Evolutionary conservation across 2,329 filamentous ascomycete genomes (phyloP).

Genomic region (Penicillium italicum): DNA sequence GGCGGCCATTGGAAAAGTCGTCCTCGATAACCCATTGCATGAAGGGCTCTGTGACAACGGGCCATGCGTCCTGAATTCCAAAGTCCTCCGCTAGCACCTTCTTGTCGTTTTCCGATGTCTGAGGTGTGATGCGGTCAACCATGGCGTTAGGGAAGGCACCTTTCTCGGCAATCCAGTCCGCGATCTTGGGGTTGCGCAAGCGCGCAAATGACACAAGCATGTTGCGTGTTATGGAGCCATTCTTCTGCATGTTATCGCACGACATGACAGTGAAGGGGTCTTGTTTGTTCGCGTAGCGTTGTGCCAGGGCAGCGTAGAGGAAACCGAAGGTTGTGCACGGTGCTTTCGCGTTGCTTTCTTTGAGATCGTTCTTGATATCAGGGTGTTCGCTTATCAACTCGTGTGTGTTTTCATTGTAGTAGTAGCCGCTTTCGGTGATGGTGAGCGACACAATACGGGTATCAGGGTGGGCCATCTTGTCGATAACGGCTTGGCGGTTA

Average conservation of each 20-base stretch:
- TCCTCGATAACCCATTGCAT: constrained; percentile 57
- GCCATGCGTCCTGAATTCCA: constrained; percentile 51
- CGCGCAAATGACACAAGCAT: constrained; percentile 53
- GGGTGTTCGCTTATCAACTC: constrained; percentile 48
- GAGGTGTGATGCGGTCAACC: constrained; percentile 56
- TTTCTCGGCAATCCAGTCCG: constrained; percentile 49
- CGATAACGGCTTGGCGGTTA: constrained; percentile 50
- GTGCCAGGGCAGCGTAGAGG: constrained; percentile 50
- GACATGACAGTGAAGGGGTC: constrained; percentile 53
- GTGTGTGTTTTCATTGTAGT: constrained; percentile 58
- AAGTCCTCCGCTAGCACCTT: constrained; percentile 44
- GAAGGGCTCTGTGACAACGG: constrained; percentile 55
- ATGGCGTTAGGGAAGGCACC: constrained; percentile 55
- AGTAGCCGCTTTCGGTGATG: constrained; percentile 57
- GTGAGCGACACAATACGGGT: constrained; percentile 55
- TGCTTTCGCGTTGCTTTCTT: constrained; percentile 39
- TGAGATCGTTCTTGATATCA: constrained; percentile 50
- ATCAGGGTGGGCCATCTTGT: constrained; percentile 55
- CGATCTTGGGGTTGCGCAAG: constrained; percentile 47
- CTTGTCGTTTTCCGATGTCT: constrained; percentile 48
- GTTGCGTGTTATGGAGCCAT: constrained; percentile 51
- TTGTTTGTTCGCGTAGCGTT: constrained; percentile 48
- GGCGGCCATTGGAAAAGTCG: constrained; percentile 51
- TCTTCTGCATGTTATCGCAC: constrained; percentile 58
- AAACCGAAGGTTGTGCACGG: constrained; percentile 53